Evolutionary conservation across 306 rosid species (phyloP).

Genomic region (Sicyos baderoa): DNA sequence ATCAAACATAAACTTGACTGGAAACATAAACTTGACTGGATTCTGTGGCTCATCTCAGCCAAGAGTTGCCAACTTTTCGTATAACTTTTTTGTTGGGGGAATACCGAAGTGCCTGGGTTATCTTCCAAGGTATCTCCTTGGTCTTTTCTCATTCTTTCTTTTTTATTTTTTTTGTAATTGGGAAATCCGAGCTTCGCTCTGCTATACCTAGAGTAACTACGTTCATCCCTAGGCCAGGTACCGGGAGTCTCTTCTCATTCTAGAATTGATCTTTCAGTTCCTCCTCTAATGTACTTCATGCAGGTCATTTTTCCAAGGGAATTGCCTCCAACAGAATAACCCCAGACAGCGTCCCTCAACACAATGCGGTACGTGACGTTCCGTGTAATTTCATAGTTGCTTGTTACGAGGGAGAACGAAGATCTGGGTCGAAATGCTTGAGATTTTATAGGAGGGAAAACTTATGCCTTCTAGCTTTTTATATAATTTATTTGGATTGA

Average conservation of each 20-base stretch:
- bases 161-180: too few species aligned
- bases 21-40: slow-evolving; percentile 47
- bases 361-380: slow-evolving; percentile 50
- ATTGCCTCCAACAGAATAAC: slow-evolving; percentile 60
- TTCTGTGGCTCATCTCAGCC: slow-evolving; percentile 55
- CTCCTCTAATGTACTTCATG: slow-evolving; percentile 23
- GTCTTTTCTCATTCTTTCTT: neutral
- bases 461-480: neutral
- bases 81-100: slow-evolving; percentile 75
- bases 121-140: slow-evolving; percentile 62
- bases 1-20: slow-evolving; percentile 40
- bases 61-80: slow-evolving; percentile 74
- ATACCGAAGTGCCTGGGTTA: slow-evolving; percentile 72
- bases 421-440: neutral
- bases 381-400: neutral
- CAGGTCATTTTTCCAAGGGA: slow-evolving; percentile 84
- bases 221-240: too few species aligned
- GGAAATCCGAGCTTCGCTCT: too few species aligned
- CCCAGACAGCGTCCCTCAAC: slow-evolving; percentile 53
- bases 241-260: neutral
- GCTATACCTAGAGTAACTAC: too few species aligned
- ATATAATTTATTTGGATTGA: neutral
- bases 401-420: neutral
- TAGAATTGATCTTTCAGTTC: neutral
- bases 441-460: neutral